Conservation (phyloP, 2,329 filamentous ascomycete species). For the Arthrobotrys sinensis region DNA sequence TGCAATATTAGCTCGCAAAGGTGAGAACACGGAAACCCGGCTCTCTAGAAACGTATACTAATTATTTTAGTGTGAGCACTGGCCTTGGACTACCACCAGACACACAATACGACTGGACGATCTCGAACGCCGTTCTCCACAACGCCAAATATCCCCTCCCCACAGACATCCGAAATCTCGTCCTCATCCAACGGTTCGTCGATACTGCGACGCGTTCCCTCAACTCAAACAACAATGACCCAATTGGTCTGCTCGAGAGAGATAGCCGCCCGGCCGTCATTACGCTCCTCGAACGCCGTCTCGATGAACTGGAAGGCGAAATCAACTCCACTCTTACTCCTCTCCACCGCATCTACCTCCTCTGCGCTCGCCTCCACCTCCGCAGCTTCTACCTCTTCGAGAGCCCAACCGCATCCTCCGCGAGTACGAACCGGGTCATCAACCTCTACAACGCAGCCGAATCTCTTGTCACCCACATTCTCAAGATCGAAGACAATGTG, state of each 20-base stretch:
- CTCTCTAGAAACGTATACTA: conserved; percentile 6
- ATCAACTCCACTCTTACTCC: conserved; percentile 71
- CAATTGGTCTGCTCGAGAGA: conserved; percentile 78
- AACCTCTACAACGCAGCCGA: conserved; percentile 81
- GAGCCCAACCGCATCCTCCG: conserved; percentile 80
- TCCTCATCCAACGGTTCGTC: conserved; percentile 81
- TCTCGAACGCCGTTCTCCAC: conserved; percentile 75
- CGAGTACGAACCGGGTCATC: conserved; percentile 75
- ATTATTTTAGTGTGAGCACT: conserved; percentile 76
- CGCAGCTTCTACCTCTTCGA: conserved; percentile 86
- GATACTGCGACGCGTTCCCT: conserved; percentile 84
- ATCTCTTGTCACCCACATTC: conserved; percentile 75
- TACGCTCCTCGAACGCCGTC: conserved; percentile 77
- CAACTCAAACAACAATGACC: conserved; percentile 83
- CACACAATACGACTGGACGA: conserved; percentile 82
- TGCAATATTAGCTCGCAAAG: conserved; percentile 86
- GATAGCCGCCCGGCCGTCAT: conserved; percentile 78
- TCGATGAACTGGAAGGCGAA: conserved; percentile 75
- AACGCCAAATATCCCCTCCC: conserved; percentile 75
- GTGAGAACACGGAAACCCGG: conserved; percentile 62
- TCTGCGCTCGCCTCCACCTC: conserved; percentile 81
- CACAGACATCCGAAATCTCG: conserved; percentile 76
- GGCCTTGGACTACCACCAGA: conserved; percentile 86
- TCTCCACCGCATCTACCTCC: conserved; percentile 77
- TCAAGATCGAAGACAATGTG: conserved; percentile 74